These are phyloP conservation scores for Ormosia semicastrata DNA, from an alignment of 306 rosid species.

Conservation along the genomic window DNA sequence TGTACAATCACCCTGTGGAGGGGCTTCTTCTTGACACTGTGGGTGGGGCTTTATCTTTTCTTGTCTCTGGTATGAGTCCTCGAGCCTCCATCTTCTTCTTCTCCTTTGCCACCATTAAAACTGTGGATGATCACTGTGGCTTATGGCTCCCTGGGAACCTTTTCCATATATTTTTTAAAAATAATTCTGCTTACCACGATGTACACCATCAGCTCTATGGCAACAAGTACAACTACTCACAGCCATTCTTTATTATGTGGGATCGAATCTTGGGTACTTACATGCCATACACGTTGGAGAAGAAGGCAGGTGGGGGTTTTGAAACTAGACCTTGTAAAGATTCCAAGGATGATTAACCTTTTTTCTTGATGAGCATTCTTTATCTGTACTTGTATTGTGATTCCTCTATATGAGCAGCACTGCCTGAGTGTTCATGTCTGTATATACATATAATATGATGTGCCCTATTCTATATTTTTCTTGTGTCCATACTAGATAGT, in stretches of 20 bases:
- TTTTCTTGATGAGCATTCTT: constrained; percentile 40
- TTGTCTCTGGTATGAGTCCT: constrained; percentile 86
- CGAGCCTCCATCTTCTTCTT: constrained; percentile 90
- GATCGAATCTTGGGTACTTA: constrained; percentile 81
- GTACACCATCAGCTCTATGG: constrained; percentile 97
- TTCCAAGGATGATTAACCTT: constrained; percentile 59
- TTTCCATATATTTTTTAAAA: constrained; percentile 70
- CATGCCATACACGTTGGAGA: constrained; percentile 88
- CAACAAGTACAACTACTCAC: constrained; percentile 90
- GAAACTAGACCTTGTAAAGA: constrained; percentile 66
- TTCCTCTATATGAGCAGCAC: constrained; percentile 43
- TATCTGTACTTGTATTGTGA: constrained; percentile 57
- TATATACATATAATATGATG: constrained; percentile 50
- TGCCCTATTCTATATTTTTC: constrained; percentile 47
- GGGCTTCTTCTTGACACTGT: constrained; percentile 93
- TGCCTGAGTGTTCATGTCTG: constrained; percentile 42
- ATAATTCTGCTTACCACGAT: constrained; percentile 92
- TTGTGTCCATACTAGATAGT: constrained; percentile 41
- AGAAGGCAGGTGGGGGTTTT: constrained; percentile 76
- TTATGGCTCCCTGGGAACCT: constrained; percentile 88
- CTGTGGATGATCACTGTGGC: constrained; percentile 96
- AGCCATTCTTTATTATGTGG: constrained; percentile 93
- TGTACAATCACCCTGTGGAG: constrained; percentile 93
- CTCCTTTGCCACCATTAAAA: constrained; percentile 93
- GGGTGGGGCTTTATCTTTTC: constrained; percentile 92